These are phyloP conservation scores for Termitomyces sp. DNA, from an alignment of 768 basidiomycete genomes.

Conservation along the genomic window DNA sequence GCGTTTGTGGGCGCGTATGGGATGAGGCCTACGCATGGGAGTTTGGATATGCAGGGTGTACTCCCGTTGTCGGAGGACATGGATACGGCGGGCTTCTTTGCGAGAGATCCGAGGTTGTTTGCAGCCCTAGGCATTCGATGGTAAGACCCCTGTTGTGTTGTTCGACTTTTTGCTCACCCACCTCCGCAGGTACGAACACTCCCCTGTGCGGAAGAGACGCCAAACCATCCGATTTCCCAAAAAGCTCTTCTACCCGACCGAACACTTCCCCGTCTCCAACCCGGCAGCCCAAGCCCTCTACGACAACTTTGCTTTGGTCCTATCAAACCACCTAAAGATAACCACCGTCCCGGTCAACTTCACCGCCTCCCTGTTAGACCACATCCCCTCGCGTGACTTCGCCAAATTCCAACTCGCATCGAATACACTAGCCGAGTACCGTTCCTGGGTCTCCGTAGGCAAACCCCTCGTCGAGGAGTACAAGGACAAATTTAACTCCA, in stretches of 20 bases:
- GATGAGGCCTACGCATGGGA: slow-evolving; percentile 28
- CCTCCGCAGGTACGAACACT: slow-evolving; percentile 24
- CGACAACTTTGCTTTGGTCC: slow-evolving; percentile 20
- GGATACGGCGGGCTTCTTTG: slow-evolving; percentile 33
- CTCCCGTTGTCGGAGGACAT: slow-evolving; percentile 32
- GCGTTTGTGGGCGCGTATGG: slow-evolving; percentile 32
- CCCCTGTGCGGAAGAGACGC: slow-evolving; percentile 19
- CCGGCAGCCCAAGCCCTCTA: slow-evolving; percentile 25
- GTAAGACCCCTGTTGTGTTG: slow-evolving; percentile 15
- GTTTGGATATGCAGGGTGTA: slow-evolving; percentile 26
- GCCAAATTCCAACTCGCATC: slow-evolving; percentile 10
- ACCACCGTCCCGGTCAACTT: slow-evolving; percentile 21
- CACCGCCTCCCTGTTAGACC: slow-evolving; percentile 6
- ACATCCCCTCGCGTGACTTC: too few relatives aligned
- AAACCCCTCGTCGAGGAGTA: slow-evolving; percentile 24
- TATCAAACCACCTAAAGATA: slow-evolving; percentile 23
- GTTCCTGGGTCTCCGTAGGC: slow-evolving; percentile 28
- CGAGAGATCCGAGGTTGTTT: slow-evolving; percentile 27
- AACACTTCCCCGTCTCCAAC: slow-evolving; percentile 29
- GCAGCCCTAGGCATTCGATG: slow-evolving; percentile 21
- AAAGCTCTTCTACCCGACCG: slow-evolving; percentile 27
- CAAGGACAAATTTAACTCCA: slow-evolving; percentile 14
- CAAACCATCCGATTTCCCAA: slow-evolving; percentile 22
- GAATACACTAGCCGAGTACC: slow-evolving; percentile 30
- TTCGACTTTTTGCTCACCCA: background rate